Evolutionary conservation across 768 basidiomycete species (phyloP), one percentile per base, ranked within the genome.

Genomic region (Coprinopsis cinerea): DNA sequence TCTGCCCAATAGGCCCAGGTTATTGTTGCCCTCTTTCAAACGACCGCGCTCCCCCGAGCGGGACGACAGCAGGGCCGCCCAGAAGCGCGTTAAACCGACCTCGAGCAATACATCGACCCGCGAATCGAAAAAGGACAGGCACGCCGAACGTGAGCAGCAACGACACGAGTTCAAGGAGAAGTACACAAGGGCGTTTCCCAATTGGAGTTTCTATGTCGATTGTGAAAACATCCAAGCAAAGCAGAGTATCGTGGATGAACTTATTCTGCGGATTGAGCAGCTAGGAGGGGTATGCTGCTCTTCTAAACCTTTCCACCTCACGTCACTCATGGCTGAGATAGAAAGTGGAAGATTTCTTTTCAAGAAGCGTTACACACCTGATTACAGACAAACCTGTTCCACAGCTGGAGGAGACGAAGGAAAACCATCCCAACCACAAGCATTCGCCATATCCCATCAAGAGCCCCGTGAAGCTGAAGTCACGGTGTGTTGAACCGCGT

Each of bases 281-380:
- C 77, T 96, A 54, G 88, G 88, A 54, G 87, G 82, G 53, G 95
- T 98, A 22, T n/a, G 14, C 25, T 49, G 25, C 28, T 44, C 14
- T 36, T 30, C 35, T 35, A 44, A 45, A 18, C 27, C 52, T 24
- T 43, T 22, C 7, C 32, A 13, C 5, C 22, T 22, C 11, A 14
- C 20, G 22, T 35, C 15, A 18, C 49, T 41, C 4, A 30, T 27
- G 11, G 15, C 26, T 7, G 14, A 17, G 51, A 28, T 59, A 98
- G 96, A 74, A 73, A 49, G 78, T 92, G 49, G 91, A 95, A 44
- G 78, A 83, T 53, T 96, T 96, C 74, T 94, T 97, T 65, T 90
- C 88, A 25, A 82, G 76, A 42, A 76, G 81, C 42, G 81, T 95
- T 22, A 93, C 92, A 0, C 95, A 98, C 68, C 75, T 97, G 54